Conservation (phyloP, 257 asterid species). For the Nicotiana sylvestris region DNA sequence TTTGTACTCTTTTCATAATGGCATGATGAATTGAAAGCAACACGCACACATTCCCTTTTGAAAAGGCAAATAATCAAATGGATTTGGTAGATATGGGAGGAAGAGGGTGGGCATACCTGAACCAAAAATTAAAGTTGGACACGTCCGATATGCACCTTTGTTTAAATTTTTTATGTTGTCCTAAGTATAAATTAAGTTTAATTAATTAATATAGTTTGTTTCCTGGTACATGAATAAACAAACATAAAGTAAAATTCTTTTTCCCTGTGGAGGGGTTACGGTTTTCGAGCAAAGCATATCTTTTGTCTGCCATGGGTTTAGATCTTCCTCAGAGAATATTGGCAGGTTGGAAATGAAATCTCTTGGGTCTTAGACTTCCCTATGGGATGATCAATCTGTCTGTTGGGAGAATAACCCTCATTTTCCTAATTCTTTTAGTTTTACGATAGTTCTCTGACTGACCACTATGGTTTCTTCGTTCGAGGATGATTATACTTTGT, state of each 20-base stretch:
- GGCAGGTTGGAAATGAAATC: constrained; percentile 2
- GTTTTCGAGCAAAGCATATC: constrained; percentile 20
- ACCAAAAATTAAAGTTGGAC: constrained; percentile 8
- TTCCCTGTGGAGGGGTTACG: background rate
- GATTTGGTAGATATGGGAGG: constrained; percentile 4
- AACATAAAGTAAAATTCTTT: background rate
- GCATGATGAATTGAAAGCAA: constrained; percentile 14
- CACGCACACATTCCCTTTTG: constrained; percentile 12
- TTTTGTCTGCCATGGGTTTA: constrained; percentile 15
- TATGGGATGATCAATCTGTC: constrained; percentile 9
- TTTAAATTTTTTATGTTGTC: background rate
- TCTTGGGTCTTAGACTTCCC: constrained; percentile 1
- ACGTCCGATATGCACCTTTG: background rate
- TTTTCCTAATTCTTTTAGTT: background rate
- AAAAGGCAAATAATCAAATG: background rate
- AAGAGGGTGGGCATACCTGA: background rate
- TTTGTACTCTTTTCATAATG: background rate
- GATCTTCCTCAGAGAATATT: constrained; percentile 13
- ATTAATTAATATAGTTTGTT: constrained; percentile 1
- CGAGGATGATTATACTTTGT: background rate
- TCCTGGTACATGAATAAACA: background rate
- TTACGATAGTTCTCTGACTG: background rate
- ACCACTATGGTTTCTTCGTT: background rate
- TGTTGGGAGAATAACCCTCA: background rate
- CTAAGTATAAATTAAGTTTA: background rate